phyloP scores from a whole-genome alignment of 441 rosid genomes.

The Gossypium gossypioides region DNA sequence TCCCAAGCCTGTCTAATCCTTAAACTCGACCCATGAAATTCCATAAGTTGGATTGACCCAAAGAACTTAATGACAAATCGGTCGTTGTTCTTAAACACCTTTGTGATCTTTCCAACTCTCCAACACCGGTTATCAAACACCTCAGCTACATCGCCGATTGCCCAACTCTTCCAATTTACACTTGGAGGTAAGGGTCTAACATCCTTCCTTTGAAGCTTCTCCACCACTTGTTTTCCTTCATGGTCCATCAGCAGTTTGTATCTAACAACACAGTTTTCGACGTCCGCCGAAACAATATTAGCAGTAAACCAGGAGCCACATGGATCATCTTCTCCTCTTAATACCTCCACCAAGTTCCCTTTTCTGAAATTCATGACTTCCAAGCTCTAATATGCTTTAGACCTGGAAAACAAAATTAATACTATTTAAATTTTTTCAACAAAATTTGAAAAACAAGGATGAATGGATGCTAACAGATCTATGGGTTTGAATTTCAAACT shows the following conservation, averaged over 20 bases:
- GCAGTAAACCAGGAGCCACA: constrained; percentile 32
- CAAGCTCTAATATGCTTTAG: not conserved
- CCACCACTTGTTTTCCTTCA: constrained; percentile 16
- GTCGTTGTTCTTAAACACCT: constrained; percentile 19
- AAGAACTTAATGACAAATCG: constrained; percentile 25
- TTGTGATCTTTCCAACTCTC: constrained; percentile 29
- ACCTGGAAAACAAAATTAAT: not conserved
- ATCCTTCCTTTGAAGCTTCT: constrained; percentile 20
- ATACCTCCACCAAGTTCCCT: constrained; percentile 26
- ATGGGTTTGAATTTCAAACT: not conserved
- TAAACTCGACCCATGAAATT: constrained; percentile 22
- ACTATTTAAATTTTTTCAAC: not conserved
- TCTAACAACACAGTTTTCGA: constrained; percentile 18
- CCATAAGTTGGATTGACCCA: constrained; percentile 28
- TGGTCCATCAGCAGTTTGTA: constrained; percentile 14
- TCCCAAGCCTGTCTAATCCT: constrained; percentile 28
- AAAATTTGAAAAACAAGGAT: not conserved
- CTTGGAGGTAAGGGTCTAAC: constrained; percentile 28
- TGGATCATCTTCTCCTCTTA: constrained; percentile 24
- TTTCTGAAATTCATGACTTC: constrained; percentile 21
- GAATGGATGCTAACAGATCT: not conserved
- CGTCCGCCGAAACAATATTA: constrained; percentile 16
- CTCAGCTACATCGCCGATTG: constrained; percentile 28
- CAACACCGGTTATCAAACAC: constrained; percentile 29
- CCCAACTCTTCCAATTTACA: constrained; percentile 23